phyloP scores from a whole-genome alignment of 805 yeast genomes.

The Barnettozyma vustinii region DNA sequence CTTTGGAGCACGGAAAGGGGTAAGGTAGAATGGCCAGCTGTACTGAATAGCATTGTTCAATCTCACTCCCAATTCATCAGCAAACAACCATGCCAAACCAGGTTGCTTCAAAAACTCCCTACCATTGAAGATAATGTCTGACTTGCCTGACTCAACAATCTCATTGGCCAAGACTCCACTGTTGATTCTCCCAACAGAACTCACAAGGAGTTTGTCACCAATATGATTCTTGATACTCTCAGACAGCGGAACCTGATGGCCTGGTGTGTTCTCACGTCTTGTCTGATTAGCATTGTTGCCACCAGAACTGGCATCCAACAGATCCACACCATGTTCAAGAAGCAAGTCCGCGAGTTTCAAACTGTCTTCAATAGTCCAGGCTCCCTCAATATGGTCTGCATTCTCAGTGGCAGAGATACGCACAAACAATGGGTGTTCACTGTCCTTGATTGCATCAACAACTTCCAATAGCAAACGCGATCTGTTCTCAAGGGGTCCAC shows the following conservation, averaged over 20 bases:
- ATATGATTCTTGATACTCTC: slow-evolving; percentile 37
- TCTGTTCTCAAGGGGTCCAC: slow-evolving; percentile 58
- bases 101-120: slow-evolving; percentile 43
- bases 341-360: slow-evolving; percentile 34
- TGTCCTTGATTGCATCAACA: slow-evolving; percentile 36
- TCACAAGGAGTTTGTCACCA: slow-evolving; percentile 37
- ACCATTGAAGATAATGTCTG: slow-evolving; percentile 46
- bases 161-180: slow-evolving; percentile 33
- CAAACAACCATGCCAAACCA: slow-evolving; percentile 45
- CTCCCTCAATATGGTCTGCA: slow-evolving; percentile 13
- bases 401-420: slow-evolving; percentile 19
- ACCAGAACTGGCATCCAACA: slow-evolving; percentile 52
- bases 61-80: slow-evolving; percentile 41
- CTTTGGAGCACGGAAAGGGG: slow-evolving; percentile 9
- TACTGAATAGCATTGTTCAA: slow-evolving; percentile 34
- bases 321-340: slow-evolving; percentile 40
- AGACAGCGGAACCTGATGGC: slow-evolving; percentile 37
- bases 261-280: slow-evolving; percentile 21
- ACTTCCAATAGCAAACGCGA: slow-evolving; percentile 43
- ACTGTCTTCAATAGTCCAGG: slow-evolving; percentile 17
- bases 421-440: slow-evolving; percentile 35
- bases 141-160: slow-evolving; percentile 35
- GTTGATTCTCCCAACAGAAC: slow-evolving; percentile 43
- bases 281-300: slow-evolving; percentile 35
- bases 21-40: slow-evolving; percentile 26